Evolutionary conservation across 2,329 filamentous ascomycete species (phyloP).

Genomic region (Fusarium sp.): DNA sequence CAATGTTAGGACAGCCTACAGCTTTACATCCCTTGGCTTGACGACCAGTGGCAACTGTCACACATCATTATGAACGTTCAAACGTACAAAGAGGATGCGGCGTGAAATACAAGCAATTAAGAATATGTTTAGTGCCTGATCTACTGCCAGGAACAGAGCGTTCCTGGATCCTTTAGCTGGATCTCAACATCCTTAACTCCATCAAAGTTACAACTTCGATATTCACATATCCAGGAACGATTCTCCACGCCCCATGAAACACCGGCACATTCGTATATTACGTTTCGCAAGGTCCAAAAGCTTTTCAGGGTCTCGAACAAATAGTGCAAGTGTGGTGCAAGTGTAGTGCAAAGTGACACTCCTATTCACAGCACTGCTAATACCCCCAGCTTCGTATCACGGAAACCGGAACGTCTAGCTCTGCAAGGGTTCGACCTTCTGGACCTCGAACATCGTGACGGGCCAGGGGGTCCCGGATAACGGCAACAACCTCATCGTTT

Average conservation of each 20-base stretch:
- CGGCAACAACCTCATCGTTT: slow-evolving; percentile 44
- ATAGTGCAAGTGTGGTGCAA: slow-evolving; percentile 49
- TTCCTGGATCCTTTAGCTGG: slow-evolving; percentile 47
- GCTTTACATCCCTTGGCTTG: slow-evolving; percentile 63
- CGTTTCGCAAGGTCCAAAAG: slow-evolving; percentile 17
- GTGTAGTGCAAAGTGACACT: slow-evolving; percentile 45
- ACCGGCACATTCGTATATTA: slow-evolving; percentile 37
- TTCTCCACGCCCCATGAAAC: slow-evolving; percentile 56
- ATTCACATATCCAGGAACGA: slow-evolving; percentile 50
- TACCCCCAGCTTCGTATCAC: slow-evolving; percentile 48
- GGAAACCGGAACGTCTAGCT: slow-evolving; percentile 21
- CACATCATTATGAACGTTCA: not conserved
- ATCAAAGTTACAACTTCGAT: slow-evolving; percentile 50
- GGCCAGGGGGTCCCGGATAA: slow-evolving; percentile 41
- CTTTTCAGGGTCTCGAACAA: slow-evolving; percentile 46
- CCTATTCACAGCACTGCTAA: slow-evolving; percentile 47
- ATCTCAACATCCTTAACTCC: slow-evolving; percentile 54
- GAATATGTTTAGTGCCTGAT: slow-evolving; percentile 33
- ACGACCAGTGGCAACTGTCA: slow-evolving; percentile 44
- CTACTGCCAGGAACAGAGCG: slow-evolving; percentile 5
- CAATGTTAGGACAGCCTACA: slow-evolving; percentile 61
- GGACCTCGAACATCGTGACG: slow-evolving; percentile 44
- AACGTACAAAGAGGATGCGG: not conserved
- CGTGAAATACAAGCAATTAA: slow-evolving; percentile 44
- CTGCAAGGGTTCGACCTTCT: slow-evolving; percentile 45